A percentile compares a stretch with the other conserved stretches of the same genome.
phyloP scores from a whole-genome alignment of 2,329 filamentous ascomycete species.

The Cladosporium colombiae region DNA sequence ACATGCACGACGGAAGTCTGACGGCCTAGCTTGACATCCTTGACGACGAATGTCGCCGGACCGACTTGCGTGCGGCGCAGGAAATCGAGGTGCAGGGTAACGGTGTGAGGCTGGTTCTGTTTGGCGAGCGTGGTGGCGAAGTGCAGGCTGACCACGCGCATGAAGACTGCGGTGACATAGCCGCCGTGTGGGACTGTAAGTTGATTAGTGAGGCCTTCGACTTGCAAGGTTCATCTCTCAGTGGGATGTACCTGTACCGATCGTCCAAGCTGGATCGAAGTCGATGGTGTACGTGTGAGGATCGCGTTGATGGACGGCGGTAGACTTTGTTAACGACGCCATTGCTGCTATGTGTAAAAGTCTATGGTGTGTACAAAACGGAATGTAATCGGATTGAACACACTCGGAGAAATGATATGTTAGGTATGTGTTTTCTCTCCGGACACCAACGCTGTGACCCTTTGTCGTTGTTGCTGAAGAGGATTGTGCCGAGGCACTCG shows the following conservation, averaged over 20 bases:
- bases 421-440: background rate
- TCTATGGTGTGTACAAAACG: constrained; percentile 1
- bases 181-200: constrained; percentile 69
- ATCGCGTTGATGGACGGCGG: constrained; percentile 49
- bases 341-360: background rate
- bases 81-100: constrained; percentile 66
- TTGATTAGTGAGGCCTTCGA: constrained; percentile 12
- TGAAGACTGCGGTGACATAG: constrained; percentile 64
- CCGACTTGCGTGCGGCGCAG: constrained; percentile 63
- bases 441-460: background rate
- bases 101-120: constrained; percentile 62
- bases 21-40: constrained; percentile 65
- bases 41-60: constrained; percentile 57
- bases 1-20: constrained; percentile 66
- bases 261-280: constrained; percentile 63
- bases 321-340: constrained; percentile 40
- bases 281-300: constrained; percentile 60
- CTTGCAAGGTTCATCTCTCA: background rate
- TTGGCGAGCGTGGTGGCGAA: constrained; percentile 59
- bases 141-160: constrained; percentile 60
- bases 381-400: background rate
- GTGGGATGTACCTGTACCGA: constrained; percentile 58
- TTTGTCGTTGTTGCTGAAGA: background rate
- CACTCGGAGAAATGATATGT: background rate
- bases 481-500: background rate